Percentiles rank a stretch among this genome's conserved stretches.
These are phyloP conservation scores for Wickerhamomyces bisporus DNA, from an alignment of 805 yeast genomes.

Conservation along the genomic window DNA sequence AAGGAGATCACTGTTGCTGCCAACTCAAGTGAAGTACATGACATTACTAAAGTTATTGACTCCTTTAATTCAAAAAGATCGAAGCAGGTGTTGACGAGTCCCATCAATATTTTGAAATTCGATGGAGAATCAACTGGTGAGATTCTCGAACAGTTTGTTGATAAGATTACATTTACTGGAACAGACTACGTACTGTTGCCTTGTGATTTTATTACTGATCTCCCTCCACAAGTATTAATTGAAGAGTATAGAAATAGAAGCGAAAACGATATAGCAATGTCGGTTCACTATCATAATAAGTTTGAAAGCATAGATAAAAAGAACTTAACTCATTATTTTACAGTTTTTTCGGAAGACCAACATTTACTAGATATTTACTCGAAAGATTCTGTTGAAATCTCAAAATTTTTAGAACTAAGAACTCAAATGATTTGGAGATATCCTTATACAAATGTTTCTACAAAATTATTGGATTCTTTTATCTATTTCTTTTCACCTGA, in stretches of 20 bases:
- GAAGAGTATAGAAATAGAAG: constrained; percentile 77
- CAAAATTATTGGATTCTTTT: constrained; percentile 67
- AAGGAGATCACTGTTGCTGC: constrained; percentile 61
- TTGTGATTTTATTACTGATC: constrained; percentile 88
- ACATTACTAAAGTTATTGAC: constrained; percentile 44
- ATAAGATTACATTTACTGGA: constrained; percentile 24
- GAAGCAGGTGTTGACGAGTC: constrained; percentile 25
- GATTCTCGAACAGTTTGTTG: constrained; percentile 45
- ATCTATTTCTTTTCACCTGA: constrained; percentile 60
- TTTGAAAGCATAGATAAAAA: constrained; percentile 79
- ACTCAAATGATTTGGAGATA: constrained; percentile 87
- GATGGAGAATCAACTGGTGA: constrained; percentile 59
- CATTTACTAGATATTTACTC: constrained; percentile 70
- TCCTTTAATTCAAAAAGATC: constrained; percentile 39
- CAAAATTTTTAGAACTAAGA: constrained; percentile 70
- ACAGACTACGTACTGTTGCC: constrained; percentile 78
- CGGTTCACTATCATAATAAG: constrained; percentile 69
- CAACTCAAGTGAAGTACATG: constrained; percentile 40
- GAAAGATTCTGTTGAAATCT: constrained; percentile 60
- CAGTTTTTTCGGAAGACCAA: constrained; percentile 50
- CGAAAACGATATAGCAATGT: constrained; percentile 63
- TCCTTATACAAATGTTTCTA: constrained; percentile 73
- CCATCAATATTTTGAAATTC: constrained; percentile 37
- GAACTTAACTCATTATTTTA: constrained; percentile 59
- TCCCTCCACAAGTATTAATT: constrained; percentile 84